Conservation (phyloP, 2,329 filamentous ascomycete species). For the Botrytis cinerea region DNA sequence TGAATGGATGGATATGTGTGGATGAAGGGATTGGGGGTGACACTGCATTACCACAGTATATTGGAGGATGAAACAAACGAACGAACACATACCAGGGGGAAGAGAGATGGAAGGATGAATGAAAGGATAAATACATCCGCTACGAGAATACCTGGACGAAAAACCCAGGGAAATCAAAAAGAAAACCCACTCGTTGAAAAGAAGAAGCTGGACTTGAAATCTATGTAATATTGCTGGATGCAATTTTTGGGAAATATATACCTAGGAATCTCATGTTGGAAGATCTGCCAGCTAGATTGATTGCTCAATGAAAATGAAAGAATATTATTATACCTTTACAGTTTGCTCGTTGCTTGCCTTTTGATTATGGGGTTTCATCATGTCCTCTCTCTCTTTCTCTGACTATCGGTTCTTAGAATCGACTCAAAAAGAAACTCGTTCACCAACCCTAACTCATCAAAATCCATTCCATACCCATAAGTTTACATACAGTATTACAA, state of each 20-base stretch:
- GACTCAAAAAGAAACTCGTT: no score
- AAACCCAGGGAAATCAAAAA: not conserved
- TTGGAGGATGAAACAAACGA: not conserved
- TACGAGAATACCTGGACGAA: not conserved
- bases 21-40: not conserved
- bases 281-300: not conserved
- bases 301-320: not conserved
- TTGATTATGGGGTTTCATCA: no score
- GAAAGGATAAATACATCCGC: not conserved
- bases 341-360: not conserved
- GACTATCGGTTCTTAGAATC: no score
- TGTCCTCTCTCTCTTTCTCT: no score
- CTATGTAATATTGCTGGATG: not conserved
- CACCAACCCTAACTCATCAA: no score
- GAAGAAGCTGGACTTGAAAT: not conserved
- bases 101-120: not conserved
- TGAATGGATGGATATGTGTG: not conserved
- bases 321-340: not conserved
- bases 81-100: not conserved
- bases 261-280: not conserved
- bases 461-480: no score
- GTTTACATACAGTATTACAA: no score
- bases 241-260: not conserved
- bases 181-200: not conserved
- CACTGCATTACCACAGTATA: not conserved